Evolutionary conservation across 192 early-diverging fungal species (phyloP).

Genomic region (Umbelopsis ramanniana): DNA sequence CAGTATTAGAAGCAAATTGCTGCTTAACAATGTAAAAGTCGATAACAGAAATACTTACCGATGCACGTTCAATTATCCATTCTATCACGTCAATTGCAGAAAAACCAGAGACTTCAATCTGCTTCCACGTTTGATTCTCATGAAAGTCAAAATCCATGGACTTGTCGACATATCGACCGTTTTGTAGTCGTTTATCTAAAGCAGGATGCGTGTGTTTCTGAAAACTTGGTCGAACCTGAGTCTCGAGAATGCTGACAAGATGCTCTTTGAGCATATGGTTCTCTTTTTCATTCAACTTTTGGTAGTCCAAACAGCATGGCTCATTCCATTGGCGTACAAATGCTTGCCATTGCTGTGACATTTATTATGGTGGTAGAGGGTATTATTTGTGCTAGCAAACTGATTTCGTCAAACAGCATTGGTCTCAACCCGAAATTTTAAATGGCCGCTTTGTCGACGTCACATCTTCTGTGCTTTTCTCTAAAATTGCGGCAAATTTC

Average conservation of each 20-base stretch:
- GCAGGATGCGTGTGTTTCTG: conserved; percentile 22
- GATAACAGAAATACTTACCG: neutral
- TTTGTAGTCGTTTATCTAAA: neutral
- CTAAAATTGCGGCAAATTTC: neutral
- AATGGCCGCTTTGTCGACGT: conserved; percentile 15
- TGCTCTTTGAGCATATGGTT: conserved; percentile 20
- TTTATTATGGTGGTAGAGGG: neutral
- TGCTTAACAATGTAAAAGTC: too few species aligned
- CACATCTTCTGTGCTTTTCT: neutral
- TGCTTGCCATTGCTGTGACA: neutral
- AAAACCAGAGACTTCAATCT: neutral
- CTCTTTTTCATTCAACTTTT: neutral
- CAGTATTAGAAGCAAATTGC: neutral
- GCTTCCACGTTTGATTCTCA: conserved; percentile 22
- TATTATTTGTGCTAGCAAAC: neutral
- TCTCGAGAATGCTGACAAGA: conserved; percentile 16
- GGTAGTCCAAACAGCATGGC: neutral
- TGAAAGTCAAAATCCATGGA: neutral
- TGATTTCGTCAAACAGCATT: neutral
- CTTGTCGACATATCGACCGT: conserved; percentile 8
- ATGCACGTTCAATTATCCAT: conserved; percentile 18
- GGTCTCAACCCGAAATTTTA: neutral
- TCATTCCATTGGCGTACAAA: conserved; percentile 6
- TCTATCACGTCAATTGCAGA: conserved; percentile 18
- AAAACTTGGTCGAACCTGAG: conserved; percentile 20